Evolutionary conservation across 352 stramenopile genomes (phyloP).

Genomic region (Pythium rishiriense): DNA sequence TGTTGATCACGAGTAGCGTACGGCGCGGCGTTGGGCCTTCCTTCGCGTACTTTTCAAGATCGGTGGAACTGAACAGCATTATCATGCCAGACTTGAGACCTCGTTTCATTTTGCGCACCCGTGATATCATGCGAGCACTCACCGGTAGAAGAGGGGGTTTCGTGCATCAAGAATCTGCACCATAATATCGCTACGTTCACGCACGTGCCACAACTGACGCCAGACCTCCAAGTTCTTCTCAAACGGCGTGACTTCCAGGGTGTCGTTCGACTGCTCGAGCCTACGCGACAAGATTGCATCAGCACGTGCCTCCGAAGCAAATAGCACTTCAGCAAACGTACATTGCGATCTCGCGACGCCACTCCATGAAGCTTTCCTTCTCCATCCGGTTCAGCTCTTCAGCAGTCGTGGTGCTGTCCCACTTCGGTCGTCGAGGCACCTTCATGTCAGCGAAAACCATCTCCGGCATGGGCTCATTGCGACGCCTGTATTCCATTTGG

Average conservation of each 20-base stretch:
- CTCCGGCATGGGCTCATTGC: conserved; percentile 57
- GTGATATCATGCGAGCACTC: conserved; percentile 4
- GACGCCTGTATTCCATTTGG: conserved; percentile 33
- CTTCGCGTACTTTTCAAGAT: conserved; percentile 95
- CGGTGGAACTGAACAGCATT: conserved; percentile 77
- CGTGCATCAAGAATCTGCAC: conserved; percentile 98
- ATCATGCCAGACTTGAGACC: not conserved
- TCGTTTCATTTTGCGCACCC: not conserved
- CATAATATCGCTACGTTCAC: conserved; percentile 97
- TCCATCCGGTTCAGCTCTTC: conserved; percentile 95
- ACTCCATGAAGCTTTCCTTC: conserved; percentile 98
- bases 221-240: conserved; percentile 99
- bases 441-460: conserved; percentile 95
- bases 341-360: conserved; percentile 95
- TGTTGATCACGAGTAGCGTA: conserved; percentile 98
- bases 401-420: conserved; percentile 93
- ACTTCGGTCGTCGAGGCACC: conserved; percentile 95
- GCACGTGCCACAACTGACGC: conserved; percentile 99
- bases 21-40: conserved; percentile 90
- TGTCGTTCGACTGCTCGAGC: conserved; percentile 72
- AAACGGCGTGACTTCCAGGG: conserved; percentile 96
- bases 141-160: conserved; percentile 98
- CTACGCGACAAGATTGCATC: conserved; percentile 28
- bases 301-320: not conserved
- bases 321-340: conserved; percentile 27